Base-by-base conservation (phyloP, 1,284 basidiomycete genomes). In the Ganoderma boninense region DNA sequence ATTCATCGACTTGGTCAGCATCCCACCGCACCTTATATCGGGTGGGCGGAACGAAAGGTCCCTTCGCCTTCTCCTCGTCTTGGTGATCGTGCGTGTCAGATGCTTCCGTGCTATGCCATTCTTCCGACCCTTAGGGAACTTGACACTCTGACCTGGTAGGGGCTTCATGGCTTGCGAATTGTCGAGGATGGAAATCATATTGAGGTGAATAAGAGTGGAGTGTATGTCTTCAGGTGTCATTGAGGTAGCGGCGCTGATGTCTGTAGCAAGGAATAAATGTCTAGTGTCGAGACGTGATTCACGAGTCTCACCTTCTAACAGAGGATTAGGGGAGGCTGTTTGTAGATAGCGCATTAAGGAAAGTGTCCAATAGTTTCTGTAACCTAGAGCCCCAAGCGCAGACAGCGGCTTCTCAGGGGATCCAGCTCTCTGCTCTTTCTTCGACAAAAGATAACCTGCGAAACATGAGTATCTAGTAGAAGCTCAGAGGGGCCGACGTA, bases 331-430 rank as follows among this genome's bases (percentile, higher is more conserved):
- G n/a, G 90, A 85, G 8, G 90, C 88, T 14, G 84, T 87, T 63
- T 84, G 84, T 65, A 98, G 86, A 80, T 92, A 96, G 67, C 92
- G 87, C 88, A 96, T 96, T 66, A 99, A 82, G n/a, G 96, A 87
- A 63, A 97, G 84, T 14, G 92, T 96, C 98, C 98, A 99, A 80
- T 99, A 99, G 75, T 93, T 97, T 81, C 89, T 92, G 83, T 99
- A 99, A 42, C 96, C 94, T 64, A 98, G 85, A 14, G 95, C 92
- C 42, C 97, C 97, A 26, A 98, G 87, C 38, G 90, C 92, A 35
- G 96, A 97, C 16, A 98, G 88, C 7, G 97, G 97, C 77, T 97
- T 95, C 80, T 98, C 97, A 0, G 97, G 97, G 13, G 96, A 95
- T 13, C 97, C 96, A 10, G 91, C 82, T 66, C 95, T 86, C 32